Evolutionary conservation across 176 grass and related monocot species (phyloP).

Genomic region (Tillandsia leiboldiana): DNA sequence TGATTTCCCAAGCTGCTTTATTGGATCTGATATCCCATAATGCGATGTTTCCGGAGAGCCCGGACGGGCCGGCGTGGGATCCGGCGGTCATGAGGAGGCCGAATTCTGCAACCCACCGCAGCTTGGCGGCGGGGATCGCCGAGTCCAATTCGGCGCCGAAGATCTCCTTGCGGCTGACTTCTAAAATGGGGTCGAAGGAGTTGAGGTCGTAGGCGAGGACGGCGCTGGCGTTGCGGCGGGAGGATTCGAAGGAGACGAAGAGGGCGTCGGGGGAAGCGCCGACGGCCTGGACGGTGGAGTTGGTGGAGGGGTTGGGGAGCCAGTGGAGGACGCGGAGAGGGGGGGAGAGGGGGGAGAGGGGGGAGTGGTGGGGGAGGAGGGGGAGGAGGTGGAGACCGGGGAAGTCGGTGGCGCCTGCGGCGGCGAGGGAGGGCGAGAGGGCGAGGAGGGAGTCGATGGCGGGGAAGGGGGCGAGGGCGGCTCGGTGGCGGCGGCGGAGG

Average conservation of each 20-base stretch:
- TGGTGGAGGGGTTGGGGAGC: constrained; percentile 29
- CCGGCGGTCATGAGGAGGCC: constrained; percentile 59
- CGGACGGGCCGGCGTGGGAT: constrained; percentile 51
- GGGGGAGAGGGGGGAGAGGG: not conserved
- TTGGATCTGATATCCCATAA: constrained; percentile 70
- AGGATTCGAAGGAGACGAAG: constrained; percentile 71
- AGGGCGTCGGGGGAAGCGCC: constrained; percentile 26
- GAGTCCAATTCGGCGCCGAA: constrained; percentile 53
- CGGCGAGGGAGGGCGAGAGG: constrained; percentile 29
- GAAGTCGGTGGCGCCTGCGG: constrained; percentile 55
- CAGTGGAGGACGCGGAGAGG: constrained; percentile 42
- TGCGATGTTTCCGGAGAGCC: constrained; percentile 46
- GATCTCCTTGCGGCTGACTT: constrained; percentile 60
- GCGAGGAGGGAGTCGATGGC: constrained; percentile 56
- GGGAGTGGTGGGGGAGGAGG: constrained; percentile 3
- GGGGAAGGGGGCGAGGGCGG: constrained; percentile 52
- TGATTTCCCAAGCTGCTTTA: constrained; percentile 37
- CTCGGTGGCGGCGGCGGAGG: constrained; percentile 28
- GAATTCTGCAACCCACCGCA: constrained; percentile 43
- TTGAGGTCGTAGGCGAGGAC: constrained; percentile 61
- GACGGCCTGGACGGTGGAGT: constrained; percentile 51
- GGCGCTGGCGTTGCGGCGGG: constrained; percentile 56
- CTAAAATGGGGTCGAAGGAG: constrained; percentile 38
- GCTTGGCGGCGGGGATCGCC: constrained; percentile 55
- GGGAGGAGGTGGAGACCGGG: constrained; percentile 54